Evolutionary conservation across 1,284 basidiomycete genomes (phyloP).

Genomic region (Ustilago nuda): DNA sequence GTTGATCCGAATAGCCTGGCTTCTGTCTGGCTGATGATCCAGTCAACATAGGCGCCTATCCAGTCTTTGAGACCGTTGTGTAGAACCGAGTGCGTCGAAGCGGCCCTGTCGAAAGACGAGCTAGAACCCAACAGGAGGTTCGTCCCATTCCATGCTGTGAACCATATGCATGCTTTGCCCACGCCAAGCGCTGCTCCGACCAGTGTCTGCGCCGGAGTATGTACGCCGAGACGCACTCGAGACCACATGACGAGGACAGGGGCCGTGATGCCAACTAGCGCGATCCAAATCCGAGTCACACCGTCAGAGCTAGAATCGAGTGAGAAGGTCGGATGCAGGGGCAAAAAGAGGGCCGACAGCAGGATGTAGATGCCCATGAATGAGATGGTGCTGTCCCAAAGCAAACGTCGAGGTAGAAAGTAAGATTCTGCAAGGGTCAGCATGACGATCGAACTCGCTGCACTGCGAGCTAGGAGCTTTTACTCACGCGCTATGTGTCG

Average conservation of each 20-base stretch:
- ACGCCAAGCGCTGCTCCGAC: slow-evolving; percentile 47
- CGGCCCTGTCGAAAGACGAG: background rate
- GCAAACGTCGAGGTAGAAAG: background rate
- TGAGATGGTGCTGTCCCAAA: slow-evolving; percentile 38
- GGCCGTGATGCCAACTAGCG: slow-evolving; percentile 22
- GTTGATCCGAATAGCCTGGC: slow-evolving; percentile 2
- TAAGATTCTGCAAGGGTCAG: background rate
- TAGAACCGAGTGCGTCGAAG: slow-evolving; percentile 5
- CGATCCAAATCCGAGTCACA: slow-evolving; percentile 37
- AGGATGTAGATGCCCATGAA: slow-evolving; percentile 56
- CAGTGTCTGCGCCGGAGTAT: slow-evolving; percentile 43
- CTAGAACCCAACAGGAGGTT: slow-evolving; percentile 9
- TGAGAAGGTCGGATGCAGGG: slow-evolving; percentile 38
- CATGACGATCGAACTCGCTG: background rate
- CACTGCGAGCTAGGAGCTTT: background rate
- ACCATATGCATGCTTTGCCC: slow-evolving; percentile 41
- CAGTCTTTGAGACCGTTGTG: slow-evolving; percentile 16
- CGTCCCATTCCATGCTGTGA: slow-evolving; percentile 46
- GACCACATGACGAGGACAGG: slow-evolving; percentile 56
- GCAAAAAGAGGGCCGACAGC: slow-evolving; percentile 36
- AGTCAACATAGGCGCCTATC: slow-evolving; percentile 23
- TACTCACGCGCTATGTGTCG: slow-evolving; percentile 54
- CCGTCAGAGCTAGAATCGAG: slow-evolving; percentile 16
- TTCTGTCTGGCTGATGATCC: slow-evolving; percentile 24
- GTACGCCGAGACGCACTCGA: slow-evolving; percentile 47